Evolutionary conservation across 2,329 filamentous ascomycete genomes (phyloP), one percentile per base, ranked within the genome.

Genomic region (Hypoxylon sp.): DNA sequence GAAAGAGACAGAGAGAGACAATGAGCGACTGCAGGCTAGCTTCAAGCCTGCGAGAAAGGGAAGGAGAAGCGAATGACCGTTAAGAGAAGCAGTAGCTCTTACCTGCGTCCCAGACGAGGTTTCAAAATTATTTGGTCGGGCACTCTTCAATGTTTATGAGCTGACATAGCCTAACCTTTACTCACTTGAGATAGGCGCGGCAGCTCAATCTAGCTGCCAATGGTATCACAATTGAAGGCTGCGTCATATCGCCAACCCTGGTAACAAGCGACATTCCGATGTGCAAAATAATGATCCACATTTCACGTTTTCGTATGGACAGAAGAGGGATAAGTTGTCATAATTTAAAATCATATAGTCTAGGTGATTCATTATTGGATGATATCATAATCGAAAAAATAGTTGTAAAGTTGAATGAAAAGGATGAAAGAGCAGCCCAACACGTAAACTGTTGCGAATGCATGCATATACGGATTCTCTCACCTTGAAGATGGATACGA

Each of bases 211-310:
- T 32, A 50, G 23, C 48, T 56, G 25, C 49, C 64, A 32, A 41
- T 50, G 51, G 74, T 76, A 65, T 75, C 72, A 75, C 74, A 73
- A 67, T 59, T 63, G 59, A 46, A 34, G 60, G 65, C 65, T 74
- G 74, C 74, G 70, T 76, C 74, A 75, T 75, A 67, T 69, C 62
- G 66, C 61, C 68, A 58, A 63, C 61, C 72, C 68, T 62, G 71
- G 71, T 69, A 73, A 73, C 71, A 69, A 71, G 68, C 69, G 71
- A 71, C 69, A 73, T 75, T 75, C 74, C 75, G 73, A 75, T 72
- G 72, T 73, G 69, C 65, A 63, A 73, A 74, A 75, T 73, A 70
- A 71, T 63, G 75, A 74, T 75, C 73, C 73, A 73, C 74, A 73
- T 74, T 67, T 66, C 61, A 51, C 72, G 68, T 74, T 72, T 74